Base-by-base conservation (phyloP, 164 flowering plant genomes). In the Magnolia kwangsiensis region DNA sequence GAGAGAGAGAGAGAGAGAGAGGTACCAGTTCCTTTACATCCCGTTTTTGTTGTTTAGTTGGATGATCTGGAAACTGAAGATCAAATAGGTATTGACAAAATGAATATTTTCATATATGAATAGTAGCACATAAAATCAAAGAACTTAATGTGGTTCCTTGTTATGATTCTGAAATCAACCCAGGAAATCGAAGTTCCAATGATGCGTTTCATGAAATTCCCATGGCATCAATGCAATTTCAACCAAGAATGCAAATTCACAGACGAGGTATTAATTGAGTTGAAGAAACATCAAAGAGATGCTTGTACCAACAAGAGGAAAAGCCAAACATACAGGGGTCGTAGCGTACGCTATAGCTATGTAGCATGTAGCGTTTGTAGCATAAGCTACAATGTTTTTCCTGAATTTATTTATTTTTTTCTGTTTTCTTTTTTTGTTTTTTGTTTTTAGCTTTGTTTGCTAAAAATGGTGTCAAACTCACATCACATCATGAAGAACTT, bases 21-120 rank as follows among this genome's bases (percentile, higher is more conserved):
- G 69, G 31, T 87, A 93, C 98, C 92, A 93, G 84, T 79, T 95
- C 98, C 80, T 91, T 93, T 21, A 89, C 98, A 84, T 95, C 98
- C 82, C 86, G 94, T 85, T 86, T 91, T 78, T 95, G 98, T 71
- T 95, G 98, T 81, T 89, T 87, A 51, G 97, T 92, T 74, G 98
- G 98, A 29, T 82, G 82, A 65, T 95, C 98, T 74, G 98, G 98
- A 85, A 84, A 93, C 98, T 92, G 90, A 74, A 82, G 80, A 64
- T 5, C 51, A 21, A 29, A 75, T 7, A 64, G 18, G 13, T 19
- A 63, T 19, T 2, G 20, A 4, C 16, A 67, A 75, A 65, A 50
- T 16, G 9, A 51, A 8, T 31, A 51, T 50, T 19, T 45, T 50
- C 19, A 16, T 16, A 13, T 51, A 14, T 50, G 29, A 70, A 50